Evolutionary conservation across 176 grass and related monocot species (phyloP).

Genomic region (Rhynchospora pubera): DNA sequence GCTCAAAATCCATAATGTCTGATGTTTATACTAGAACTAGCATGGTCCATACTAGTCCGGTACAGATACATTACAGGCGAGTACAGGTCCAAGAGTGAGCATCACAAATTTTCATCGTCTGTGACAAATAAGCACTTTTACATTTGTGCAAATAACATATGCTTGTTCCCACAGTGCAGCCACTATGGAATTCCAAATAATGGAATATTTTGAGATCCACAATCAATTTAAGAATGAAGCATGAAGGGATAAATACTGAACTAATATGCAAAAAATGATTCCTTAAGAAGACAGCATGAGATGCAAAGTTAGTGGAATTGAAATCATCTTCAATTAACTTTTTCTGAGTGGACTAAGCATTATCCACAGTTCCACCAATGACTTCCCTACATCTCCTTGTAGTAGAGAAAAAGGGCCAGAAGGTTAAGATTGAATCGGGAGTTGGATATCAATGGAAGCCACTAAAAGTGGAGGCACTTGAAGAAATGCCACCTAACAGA

Average conservation of each 20-base stretch:
- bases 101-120: not conserved
- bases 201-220: not conserved
- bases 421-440: not conserved
- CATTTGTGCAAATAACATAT: not conserved
- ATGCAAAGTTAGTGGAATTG: constrained; percentile 28
- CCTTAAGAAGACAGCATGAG: constrained; percentile 21
- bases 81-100: not conserved
- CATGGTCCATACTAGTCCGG: not conserved
- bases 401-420: not conserved
- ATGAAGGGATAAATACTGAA: not conserved
- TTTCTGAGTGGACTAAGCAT: constrained; percentile 21
- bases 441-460: not conserved
- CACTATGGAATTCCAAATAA: not conserved
- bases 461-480: constrained; percentile 8
- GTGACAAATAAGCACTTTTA: not conserved
- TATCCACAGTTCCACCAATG: constrained; percentile 15
- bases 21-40: not conserved
- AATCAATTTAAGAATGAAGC: not conserved
- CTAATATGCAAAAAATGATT: constrained; percentile 5
- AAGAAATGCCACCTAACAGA: not conserved
- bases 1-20: not conserved
- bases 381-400: not conserved
- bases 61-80: not conserved
- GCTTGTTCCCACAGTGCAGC: not conserved
- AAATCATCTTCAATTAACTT: constrained; percentile 20